phyloP scores from a whole-genome alignment of 495 filamentous ascomycete genomes.

The Trichodelitschia bisporula region DNA sequence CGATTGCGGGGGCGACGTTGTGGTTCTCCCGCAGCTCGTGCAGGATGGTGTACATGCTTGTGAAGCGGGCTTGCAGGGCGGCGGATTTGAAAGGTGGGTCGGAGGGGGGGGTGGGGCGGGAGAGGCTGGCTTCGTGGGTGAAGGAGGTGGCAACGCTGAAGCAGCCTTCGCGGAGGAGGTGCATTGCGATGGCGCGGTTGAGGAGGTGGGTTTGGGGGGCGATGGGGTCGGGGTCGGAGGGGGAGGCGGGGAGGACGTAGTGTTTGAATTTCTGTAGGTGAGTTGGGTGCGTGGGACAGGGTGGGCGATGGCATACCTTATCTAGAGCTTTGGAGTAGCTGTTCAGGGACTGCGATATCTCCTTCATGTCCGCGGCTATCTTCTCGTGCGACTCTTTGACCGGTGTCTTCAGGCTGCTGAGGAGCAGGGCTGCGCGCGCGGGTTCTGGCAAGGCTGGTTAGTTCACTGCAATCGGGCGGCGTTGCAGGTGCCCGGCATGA shows the following conservation, averaged over 20 bases:
- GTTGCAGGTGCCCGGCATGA: not conserved
- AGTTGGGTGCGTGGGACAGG: not conserved
- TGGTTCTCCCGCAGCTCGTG: conserved; percentile 39
- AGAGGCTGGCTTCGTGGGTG: conserved; percentile 35
- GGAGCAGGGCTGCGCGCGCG: not conserved
- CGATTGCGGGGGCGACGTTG: conserved; percentile 61
- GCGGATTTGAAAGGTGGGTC: conserved; percentile 5
- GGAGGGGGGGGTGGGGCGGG: conserved; percentile 5
- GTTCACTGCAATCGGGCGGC: not conserved
- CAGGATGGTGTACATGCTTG: conserved; percentile 75
- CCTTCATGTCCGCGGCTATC: not conserved
- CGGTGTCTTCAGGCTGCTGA: not conserved
- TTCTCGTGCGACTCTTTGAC: not conserved
- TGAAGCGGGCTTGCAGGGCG: conserved; percentile 53
- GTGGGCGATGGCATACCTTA: not conserved
- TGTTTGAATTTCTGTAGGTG: conserved; percentile 62
- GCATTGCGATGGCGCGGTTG: conserved; percentile 88
- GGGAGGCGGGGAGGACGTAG: conserved; percentile 29
- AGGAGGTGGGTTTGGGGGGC: conserved; percentile 49
- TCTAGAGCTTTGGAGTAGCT: not conserved
- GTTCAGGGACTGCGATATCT: not conserved
- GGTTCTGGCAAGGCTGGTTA: not conserved
- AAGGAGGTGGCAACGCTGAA: conserved; percentile 72
- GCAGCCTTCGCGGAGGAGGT: conserved; percentile 80
- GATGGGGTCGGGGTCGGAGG: conserved; percentile 59